Evolutionary conservation across 73 alveolate genomes (phyloP).

Genomic region (Tetrahymena thermophila): DNA sequence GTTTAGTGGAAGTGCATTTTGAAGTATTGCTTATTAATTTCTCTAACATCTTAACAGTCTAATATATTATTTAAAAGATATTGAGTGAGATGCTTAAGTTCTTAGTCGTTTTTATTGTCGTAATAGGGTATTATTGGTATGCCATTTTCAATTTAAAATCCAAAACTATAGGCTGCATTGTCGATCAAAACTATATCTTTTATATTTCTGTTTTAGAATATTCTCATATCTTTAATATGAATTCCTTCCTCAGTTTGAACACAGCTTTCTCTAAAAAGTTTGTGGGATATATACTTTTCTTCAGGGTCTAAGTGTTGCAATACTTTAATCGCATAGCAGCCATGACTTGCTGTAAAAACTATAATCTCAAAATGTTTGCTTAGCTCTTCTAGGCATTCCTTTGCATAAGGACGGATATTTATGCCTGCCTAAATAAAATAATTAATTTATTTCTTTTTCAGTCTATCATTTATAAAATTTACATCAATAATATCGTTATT

Average conservation of each 20-base stretch:
- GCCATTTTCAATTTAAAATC: slow-evolving; percentile 21
- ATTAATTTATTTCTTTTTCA: background rate
- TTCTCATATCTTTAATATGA: slow-evolving; percentile 41
- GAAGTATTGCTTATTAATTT: background rate
- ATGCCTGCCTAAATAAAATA: slow-evolving; percentile 32
- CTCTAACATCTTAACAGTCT: background rate
- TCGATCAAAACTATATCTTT: slow-evolving; percentile 30
- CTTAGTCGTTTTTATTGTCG: slow-evolving; percentile 33
- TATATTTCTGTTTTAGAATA: slow-evolving; percentile 3
- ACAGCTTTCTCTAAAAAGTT: slow-evolving; percentile 50
- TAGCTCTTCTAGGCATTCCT: slow-evolving; percentile 25
- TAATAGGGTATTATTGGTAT: slow-evolving; percentile 24
- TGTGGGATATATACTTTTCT: slow-evolving; percentile 17
- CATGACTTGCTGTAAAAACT: slow-evolving; percentile 50
- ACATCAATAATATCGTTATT: slow-evolving; percentile 40
- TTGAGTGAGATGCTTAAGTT: background rate
- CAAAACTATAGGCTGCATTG: slow-evolving; percentile 39
- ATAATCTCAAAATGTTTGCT: slow-evolving; percentile 36
- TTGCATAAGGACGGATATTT: slow-evolving; percentile 47
- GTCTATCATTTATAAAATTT: background rate
- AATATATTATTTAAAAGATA: background rate
- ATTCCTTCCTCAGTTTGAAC: slow-evolving; percentile 46
- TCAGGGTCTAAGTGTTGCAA: slow-evolving; percentile 46
- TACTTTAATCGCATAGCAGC: slow-evolving; percentile 46
- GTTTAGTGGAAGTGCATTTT: background rate